Evolutionary conservation across 2,329 filamentous ascomycete species (phyloP).

Genomic region (Colletotrichum sansevieriae): DNA sequence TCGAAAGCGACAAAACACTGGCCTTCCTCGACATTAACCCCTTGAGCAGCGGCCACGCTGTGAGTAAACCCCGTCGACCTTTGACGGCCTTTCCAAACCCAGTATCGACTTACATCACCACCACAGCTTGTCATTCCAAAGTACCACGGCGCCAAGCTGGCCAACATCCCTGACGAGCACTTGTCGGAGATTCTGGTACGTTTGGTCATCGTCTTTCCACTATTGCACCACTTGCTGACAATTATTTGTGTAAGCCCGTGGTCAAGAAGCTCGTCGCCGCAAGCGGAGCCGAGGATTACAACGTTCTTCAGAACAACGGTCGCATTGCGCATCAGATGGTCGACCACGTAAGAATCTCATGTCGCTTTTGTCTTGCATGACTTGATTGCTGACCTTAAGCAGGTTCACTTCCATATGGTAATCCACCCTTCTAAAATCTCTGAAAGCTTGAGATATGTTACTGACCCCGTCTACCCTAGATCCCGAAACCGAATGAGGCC

Average conservation of each 20-base stretch:
- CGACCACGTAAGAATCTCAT: conserved; percentile 77
- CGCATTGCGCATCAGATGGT: conserved; percentile 91
- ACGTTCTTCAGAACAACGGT: conserved; percentile 97
- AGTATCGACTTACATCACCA: conserved; percentile 23
- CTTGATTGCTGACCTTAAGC: conserved; percentile 22
- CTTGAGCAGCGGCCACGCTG: conserved; percentile 88
- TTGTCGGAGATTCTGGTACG: conserved; percentile 84
- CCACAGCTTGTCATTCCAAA: conserved; percentile 94
- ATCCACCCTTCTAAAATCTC: not conserved
- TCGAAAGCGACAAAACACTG: conserved; percentile 91
- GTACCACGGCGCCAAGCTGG: conserved; percentile 89
- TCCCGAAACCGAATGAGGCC: conserved; percentile 88
- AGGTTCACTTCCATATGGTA: conserved; percentile 97
- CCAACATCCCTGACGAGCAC: conserved; percentile 92
- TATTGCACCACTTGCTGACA: conserved; percentile 4
- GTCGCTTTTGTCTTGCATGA: not conserved
- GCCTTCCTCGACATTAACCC: conserved; percentile 98
- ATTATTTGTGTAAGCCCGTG: conserved; percentile 67
- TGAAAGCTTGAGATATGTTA: not conserved
- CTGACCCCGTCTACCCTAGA: conserved; percentile 63
- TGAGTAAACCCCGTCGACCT: conserved; percentile 58
- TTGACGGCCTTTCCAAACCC: not conserved
- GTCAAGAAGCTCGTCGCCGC: conserved; percentile 89
- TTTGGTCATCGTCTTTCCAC: not conserved
- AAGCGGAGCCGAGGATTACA: conserved; percentile 84